Evolutionary conservation across 2,329 filamentous ascomycete species (phyloP), one percentile per base, ranked within the genome.

Genomic region (Mariannaea sp.): DNA sequence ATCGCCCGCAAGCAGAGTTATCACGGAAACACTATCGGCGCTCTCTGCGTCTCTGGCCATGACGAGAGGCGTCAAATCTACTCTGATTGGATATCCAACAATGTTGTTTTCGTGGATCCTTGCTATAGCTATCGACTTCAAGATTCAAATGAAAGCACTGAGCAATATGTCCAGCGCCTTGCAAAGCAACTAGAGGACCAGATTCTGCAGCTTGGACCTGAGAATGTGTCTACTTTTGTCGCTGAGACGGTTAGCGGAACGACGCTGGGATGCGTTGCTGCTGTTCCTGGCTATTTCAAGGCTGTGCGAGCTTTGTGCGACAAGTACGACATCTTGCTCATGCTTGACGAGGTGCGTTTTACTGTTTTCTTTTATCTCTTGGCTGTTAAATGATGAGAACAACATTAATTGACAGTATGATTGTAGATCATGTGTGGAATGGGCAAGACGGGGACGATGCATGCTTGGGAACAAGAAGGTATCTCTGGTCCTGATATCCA

Each of bases 301-400:
- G 87, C 86, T 3, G 83, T 92, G 74, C 81, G 80, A 66, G 71
- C 75, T 1, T 74, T 93, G 2, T 92, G 89, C 67, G 79, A 86
- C 41, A 83, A 82, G 55, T 77, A 92, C 65, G 88, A 86, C 0
- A 83, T 85, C 0, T 79, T 93, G 0, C 76, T 93, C 22, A 86
- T 92, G 36, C 71, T 92, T 0, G 90, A 77, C n/a, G 56, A 58
- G 48, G 58, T 54, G 26, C 10, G 27, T 47, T 9, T n/a, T n/a
- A n/a, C n/a, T n/a, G n/a, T n/a, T n/a, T n/a, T n/a, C n/a, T n/a
- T n/a, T n/a, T n/a, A n/a, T n/a, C n/a, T n/a, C 30, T 5, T 13
- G 16, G 2, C 8, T 24, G 22, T 24, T 5, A 8, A 24, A 5
- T 24, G 22, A 8, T n/a, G 22, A 8, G 22, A 24, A 13, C 7